Evolutionary conservation across 495 filamentous ascomycete species (phyloP).

Genomic region (Podospora anserina): DNA sequence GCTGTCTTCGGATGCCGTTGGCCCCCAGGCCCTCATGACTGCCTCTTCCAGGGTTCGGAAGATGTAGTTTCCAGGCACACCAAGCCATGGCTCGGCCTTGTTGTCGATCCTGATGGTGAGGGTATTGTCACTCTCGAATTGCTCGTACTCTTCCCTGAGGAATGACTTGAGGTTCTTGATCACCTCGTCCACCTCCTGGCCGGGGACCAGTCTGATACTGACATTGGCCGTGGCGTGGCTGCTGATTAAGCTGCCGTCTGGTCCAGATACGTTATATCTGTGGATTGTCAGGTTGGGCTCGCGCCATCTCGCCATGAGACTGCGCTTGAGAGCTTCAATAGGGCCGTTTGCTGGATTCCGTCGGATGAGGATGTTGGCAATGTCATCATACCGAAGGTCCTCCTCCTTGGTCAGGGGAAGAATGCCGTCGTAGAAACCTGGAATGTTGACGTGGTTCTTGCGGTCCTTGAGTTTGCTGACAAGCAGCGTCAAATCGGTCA

Average conservation of each 20-base stretch:
- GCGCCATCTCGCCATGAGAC: conserved; percentile 91
- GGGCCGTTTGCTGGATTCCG: conserved; percentile 66
- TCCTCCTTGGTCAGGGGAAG: conserved; percentile 72
- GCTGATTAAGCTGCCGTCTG: conserved; percentile 83
- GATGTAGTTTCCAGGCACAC: conserved; percentile 84
- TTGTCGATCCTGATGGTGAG: conserved; percentile 83
- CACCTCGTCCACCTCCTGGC: conserved; percentile 77
- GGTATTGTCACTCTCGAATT: conserved; percentile 72
- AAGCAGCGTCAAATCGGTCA: conserved; percentile 83
- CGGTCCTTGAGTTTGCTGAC: conserved; percentile 72
- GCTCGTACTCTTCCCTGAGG: conserved; percentile 66
- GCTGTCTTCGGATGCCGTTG: neutral
- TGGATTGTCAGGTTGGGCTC: conserved; percentile 93
- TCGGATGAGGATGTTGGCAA: conserved; percentile 68
- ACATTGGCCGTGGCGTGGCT: conserved; percentile 78
- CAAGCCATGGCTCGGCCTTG: conserved; percentile 93
- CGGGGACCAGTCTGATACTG: conserved; percentile 88
- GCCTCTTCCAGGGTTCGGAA: conserved; percentile 86
- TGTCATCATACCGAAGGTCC: conserved; percentile 76
- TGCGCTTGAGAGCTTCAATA: conserved; percentile 64
- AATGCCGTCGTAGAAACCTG: conserved; percentile 81
- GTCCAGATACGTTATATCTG: conserved; percentile 83
- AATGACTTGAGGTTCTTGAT: conserved; percentile 62
- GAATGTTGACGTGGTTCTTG: conserved; percentile 60
- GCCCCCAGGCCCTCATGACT: conserved; percentile 73